A percentile compares a stretch with the other conserved stretches of the same genome.
phyloP scores from a whole-genome alignment of 805 yeast genomes.

The Yarrowia deformans region DNA sequence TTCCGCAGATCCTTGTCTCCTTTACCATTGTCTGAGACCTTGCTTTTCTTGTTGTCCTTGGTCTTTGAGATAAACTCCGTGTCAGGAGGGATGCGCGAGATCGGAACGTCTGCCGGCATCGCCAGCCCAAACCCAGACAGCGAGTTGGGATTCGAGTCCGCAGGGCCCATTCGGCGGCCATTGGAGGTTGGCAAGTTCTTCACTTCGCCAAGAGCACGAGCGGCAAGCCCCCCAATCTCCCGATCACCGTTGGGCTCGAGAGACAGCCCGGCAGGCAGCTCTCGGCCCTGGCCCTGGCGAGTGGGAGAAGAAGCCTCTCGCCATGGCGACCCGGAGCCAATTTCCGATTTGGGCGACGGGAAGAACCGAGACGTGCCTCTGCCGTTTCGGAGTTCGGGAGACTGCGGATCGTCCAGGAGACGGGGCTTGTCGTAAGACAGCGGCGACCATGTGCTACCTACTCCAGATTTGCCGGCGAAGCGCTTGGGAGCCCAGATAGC shows the following conservation, averaged over 20 bases:
- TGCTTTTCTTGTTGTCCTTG: conserved; percentile 14
- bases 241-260: conserved; percentile 32
- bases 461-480: conserved; percentile 6
- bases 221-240: conserved; percentile 23
- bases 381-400: conserved; percentile 30
- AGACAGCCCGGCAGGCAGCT: conserved; percentile 13
- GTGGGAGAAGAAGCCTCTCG: conserved; percentile 26
- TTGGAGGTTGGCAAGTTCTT: conserved; percentile 10
- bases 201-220: conserved; percentile 21
- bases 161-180: not conserved
- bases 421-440: conserved; percentile 30
- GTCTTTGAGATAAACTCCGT: conserved; percentile 31
- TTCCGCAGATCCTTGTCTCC: conserved; percentile 23
- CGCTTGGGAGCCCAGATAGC: conserved; percentile 33
- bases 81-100: conserved; percentile 38
- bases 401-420: conserved; percentile 33
- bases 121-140: conserved; percentile 36
- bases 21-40: conserved; percentile 28
- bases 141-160: conserved; percentile 7
- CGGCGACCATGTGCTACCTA: conserved; percentile 12
- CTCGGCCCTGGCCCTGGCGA: conserved; percentile 14
- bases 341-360: conserved; percentile 37
- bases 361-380: conserved; percentile 36
- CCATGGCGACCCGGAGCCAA: conserved; percentile 28
- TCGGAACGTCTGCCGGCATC: conserved; percentile 37